These are phyloP conservation scores for Nicotiana otophora DNA, from an alignment of 257 asterid genomes.

Conservation along the genomic window DNA sequence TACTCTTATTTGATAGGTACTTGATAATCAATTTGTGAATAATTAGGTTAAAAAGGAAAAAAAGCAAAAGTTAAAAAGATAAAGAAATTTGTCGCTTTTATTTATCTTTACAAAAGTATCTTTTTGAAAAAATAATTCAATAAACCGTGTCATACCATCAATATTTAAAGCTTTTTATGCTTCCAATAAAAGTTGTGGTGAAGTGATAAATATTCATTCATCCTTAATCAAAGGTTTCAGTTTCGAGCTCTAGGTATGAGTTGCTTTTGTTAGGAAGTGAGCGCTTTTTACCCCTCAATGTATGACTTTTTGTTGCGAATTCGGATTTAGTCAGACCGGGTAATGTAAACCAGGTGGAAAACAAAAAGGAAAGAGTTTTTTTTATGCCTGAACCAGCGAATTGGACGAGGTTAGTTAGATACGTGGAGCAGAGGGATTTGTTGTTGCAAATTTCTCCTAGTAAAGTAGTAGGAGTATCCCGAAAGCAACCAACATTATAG, in stretches of 20 bases:
- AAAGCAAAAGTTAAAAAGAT: not conserved
- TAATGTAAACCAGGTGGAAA: no score
- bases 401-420: not conserved
- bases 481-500: not conserved
- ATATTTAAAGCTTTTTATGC: not conserved
- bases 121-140: not conserved
- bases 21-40: not conserved
- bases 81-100: not conserved
- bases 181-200: accelerated
- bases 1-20: not conserved
- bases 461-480: not conserved
- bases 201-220: no score
- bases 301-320: accelerated
- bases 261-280: no score
- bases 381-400: not conserved
- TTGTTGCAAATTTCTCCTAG: not conserved
- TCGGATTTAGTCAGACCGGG: no score
- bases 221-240: no score
- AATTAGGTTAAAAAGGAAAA: not conserved
- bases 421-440: not conserved
- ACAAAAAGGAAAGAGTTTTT: not conserved
- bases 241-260: no score
- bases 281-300: accelerated
- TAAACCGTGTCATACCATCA: not conserved
- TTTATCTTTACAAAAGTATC: not conserved